A percentile compares a stretch with the other conserved stretches of the same genome.
These are phyloP conservation scores for Cladophialophora bantiana DNA, from an alignment of 2,329 filamentous ascomycete species.

Conservation along the genomic window DNA sequence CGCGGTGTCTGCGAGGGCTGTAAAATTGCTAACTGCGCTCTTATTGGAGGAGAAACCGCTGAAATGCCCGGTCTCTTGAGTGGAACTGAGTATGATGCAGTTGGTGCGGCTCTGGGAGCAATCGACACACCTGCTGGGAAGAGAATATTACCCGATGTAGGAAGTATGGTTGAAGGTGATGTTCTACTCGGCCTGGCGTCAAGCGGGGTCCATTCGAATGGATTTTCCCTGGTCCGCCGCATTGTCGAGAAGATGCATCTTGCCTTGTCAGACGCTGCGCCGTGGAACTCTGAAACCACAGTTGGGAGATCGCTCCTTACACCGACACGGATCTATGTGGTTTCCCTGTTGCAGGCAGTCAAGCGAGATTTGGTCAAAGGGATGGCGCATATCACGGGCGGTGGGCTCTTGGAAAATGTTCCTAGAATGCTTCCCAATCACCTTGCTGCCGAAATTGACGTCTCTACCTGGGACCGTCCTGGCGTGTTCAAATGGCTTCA, in stretches of 20 bases:
- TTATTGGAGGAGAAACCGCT: conserved; percentile 96
- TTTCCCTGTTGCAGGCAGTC: conserved; percentile 72
- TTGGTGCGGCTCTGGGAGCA: conserved; percentile 86
- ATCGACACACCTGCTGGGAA: conserved; percentile 64
- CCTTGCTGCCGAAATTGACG: conserved; percentile 82
- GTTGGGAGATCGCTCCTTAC: conserved; percentile 81
- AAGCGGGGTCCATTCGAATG: conserved; percentile 91
- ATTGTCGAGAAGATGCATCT: conserved; percentile 79
- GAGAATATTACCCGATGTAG: conserved; percentile 75
- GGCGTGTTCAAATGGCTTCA: conserved; percentile 89
- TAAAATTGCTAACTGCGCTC: conserved; percentile 80
- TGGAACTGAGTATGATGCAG: conserved; percentile 88
- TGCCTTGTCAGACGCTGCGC: conserved; percentile 73
- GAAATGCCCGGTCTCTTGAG: conserved; percentile 98
- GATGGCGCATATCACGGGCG: conserved; percentile 95
- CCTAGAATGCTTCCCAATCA: conserved; percentile 85
- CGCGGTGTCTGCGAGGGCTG: conserved; percentile 90
- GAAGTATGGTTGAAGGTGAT: conserved; percentile 80
- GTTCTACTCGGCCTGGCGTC: conserved; percentile 85
- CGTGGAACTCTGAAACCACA: conserved; percentile 68
- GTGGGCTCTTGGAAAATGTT: conserved; percentile 90
- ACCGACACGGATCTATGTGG: conserved; percentile 94
- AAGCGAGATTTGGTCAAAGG: conserved; percentile 77
- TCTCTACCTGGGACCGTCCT: conserved; percentile 75
- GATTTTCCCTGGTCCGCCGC: conserved; percentile 93